These are phyloP conservation scores for Echinosophora koreensis DNA, from an alignment of 306 rosid species.

Conservation along the genomic window DNA sequence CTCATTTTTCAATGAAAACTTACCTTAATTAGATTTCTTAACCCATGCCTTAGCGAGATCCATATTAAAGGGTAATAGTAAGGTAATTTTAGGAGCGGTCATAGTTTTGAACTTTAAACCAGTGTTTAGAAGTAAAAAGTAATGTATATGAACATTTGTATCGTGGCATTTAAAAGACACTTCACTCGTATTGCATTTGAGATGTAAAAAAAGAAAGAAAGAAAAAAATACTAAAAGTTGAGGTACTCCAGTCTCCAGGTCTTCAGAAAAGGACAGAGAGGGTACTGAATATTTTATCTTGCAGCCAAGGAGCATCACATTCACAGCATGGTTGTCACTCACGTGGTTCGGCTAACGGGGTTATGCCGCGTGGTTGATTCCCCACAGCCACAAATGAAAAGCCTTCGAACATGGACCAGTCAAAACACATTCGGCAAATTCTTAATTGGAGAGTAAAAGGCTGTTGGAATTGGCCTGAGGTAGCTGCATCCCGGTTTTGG, in stretches of 20 bases:
- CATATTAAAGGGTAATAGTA: too few relatives aligned
- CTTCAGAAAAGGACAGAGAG: conserved; percentile 47
- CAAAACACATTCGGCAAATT: conserved; percentile 49
- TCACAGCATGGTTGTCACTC: conserved; percentile 58
- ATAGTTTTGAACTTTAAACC: conserved; percentile 1
- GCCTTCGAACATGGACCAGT: conserved; percentile 48
- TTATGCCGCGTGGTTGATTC: conserved; percentile 51
- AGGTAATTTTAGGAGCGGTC: too few relatives aligned
- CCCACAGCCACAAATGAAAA: conserved; percentile 45
- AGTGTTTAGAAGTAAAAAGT: conserved; percentile 34
- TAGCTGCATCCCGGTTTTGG: conserved; percentile 37
- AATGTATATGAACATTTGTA: not conserved
- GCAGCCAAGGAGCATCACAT: conserved; percentile 32
- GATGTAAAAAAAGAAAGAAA: too few relatives aligned
- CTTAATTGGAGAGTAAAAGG: conserved; percentile 41
- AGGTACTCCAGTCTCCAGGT: conserved; percentile 26
- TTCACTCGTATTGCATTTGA: too few relatives aligned
- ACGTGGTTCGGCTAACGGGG: conserved; percentile 62
- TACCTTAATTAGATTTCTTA: too few relatives aligned
- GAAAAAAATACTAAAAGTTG: not conserved
- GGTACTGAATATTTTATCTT: conserved; percentile 22
- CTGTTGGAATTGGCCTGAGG: conserved; percentile 31
- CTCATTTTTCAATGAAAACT: too few relatives aligned
- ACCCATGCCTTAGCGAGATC: too few relatives aligned
- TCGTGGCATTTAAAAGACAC: too few relatives aligned